Base-by-base conservation (phyloP, 768 basidiomycete species). In the Tulasnella sp. region DNA sequence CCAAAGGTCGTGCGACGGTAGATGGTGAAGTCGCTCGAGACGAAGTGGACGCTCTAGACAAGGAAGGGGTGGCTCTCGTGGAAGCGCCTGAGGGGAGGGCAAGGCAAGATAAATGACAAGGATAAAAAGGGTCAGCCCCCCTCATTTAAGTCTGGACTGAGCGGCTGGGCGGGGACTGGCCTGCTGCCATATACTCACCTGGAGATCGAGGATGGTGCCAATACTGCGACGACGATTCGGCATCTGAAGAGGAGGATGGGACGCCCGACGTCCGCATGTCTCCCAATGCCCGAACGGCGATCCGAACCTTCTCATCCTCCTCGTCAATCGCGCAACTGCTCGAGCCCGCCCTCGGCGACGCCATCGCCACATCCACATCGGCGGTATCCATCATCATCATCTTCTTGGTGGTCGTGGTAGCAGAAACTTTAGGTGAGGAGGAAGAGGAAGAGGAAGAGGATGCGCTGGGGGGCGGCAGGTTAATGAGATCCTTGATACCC, bases 211-310 rank as follows among this genome's bases (percentile, higher is more conserved):
- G 11, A 27, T 24, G 21, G 21, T 49, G 29, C 57, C 57, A 59
- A 34, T 59, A 59, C 17, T 27, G 24, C 22, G 57, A 34, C 24
- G 55, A 49, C 19, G 45, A 31, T 41, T 42, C 49, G 2, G 49
- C 25, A 15, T 50, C 57, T 38, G 21, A 44, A 27, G 21, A 21
- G n/a, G 27, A 48, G 21, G 46, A 48, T 29, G 46, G 46, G 27
- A 31, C 57, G 29, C 25, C 57, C 57, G 49, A 59, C 31, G 45
- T 46, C 25, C 84, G 76, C 88, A 90, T 89, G 66, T 86, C 84
- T 25, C 78, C 87, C 15, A 91, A 75, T 0, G 87, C 88, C 38
- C 77, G 72, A 11, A 87, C 81, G 21, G 88, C 89, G 67, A 89
- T 90, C 53, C 81, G 78, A 0, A 88, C 85, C 65, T 80, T 82